Conservation (phyloP, 2,329 filamentous ascomycete species). For the Zymoseptoria tritici region DNA sequence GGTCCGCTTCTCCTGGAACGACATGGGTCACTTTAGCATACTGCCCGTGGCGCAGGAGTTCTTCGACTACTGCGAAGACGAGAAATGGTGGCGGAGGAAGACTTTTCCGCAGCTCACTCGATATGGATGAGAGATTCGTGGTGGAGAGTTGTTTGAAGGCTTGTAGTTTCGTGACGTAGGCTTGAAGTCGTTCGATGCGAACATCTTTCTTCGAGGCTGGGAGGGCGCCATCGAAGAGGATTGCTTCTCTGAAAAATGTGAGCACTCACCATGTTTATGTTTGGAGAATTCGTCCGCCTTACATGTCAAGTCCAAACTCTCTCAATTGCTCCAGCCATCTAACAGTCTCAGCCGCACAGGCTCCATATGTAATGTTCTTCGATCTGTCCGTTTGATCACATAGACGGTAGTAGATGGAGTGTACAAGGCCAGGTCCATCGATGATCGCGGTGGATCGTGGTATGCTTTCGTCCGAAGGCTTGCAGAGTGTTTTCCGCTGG, state of each 20-base stretch:
- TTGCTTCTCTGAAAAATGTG: constrained; percentile 46
- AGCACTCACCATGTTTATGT: not conserved
- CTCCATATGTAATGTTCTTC: constrained; percentile 41
- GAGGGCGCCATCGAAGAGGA: constrained; percentile 82
- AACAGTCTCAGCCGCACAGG: constrained; percentile 53
- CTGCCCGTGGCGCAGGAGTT: constrained; percentile 42
- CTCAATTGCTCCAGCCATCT: constrained; percentile 57
- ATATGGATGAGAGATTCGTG: constrained; percentile 11
- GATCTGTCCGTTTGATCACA: constrained; percentile 3
- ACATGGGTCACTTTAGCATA: constrained; percentile 45
- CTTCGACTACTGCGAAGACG: constrained; percentile 69
- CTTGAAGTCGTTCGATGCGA: constrained; percentile 54
- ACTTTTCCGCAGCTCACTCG: constrained; percentile 22
- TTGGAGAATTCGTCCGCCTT: constrained; percentile 24
- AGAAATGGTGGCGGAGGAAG: constrained; percentile 60
- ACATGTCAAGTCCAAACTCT: constrained; percentile 55
- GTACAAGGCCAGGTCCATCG: constrained; percentile 73
- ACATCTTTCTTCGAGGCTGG: constrained; percentile 58
- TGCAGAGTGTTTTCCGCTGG: not conserved
- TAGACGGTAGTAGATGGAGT: constrained; percentile 55
- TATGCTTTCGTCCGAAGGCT: constrained; percentile 5
- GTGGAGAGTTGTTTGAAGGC: constrained; percentile 34
- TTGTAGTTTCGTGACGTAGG: constrained; percentile 50
- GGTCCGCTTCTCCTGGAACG: constrained; percentile 78
- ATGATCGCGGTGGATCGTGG: constrained; percentile 43